Base-by-base conservation (phyloP, 768 basidiomycete species). In the Lentinus brumalis region DNA sequence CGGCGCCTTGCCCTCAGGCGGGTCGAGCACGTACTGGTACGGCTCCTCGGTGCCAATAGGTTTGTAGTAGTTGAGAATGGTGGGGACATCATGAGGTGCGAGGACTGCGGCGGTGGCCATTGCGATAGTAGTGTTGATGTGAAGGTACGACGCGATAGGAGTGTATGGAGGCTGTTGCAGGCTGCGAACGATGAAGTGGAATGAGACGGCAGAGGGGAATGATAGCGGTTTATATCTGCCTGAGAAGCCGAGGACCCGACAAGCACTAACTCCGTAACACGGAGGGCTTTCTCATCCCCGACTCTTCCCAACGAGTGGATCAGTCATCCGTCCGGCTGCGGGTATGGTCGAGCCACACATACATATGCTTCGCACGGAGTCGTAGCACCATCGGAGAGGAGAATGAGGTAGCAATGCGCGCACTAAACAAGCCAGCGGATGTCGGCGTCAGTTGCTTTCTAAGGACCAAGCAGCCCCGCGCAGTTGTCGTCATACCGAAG, bases 21-120 rank as follows among this genome's bases (percentile, higher is more conserved):
- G 72, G 0, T 67, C 61, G 44, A 70, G 61, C 39, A 75, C 67
- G 42, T 75, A 75, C 55, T 70, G 65, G 66, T 71, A 77, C 8
- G 76, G 71, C 12, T 67, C 54, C 46, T 77, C 72, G 26, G 60
- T 59, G n/a, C 67, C 64, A 1, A 59, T 61, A 1, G 73, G 66
- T 0, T 45, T 38, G 57, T 66, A 62, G 47, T 78, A 78, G 66
- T 77, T 76, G 61, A 77, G 71, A 31, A 65, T 71, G 35, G 75
- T 72, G 12, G 66, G 71, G 54, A 77, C 74, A 62, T 75, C 73
- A 26, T 68, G 75, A 16, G 73, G 66, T 29, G 66, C 38, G 44
- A 71, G 67, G 10, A 67, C 67, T 50, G 66, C 56, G 41, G 67
- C 46, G 56, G 74, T 70, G 63, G 70, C 69, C 58, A 53, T 68